Conservation (phyloP, 192 early-diverging fungal genomes). For the Backusella tarrabulga region DNA sequence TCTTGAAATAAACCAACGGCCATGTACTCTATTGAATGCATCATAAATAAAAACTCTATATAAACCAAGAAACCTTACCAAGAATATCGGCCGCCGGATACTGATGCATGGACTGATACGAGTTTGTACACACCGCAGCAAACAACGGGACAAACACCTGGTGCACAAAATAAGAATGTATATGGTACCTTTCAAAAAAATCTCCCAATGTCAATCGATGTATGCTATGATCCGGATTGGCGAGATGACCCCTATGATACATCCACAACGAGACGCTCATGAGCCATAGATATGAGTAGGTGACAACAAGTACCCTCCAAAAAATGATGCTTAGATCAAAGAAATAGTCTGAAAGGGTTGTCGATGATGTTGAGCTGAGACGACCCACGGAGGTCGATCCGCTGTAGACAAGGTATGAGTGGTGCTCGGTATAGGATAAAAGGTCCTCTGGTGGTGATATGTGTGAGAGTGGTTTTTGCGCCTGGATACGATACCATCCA, state of each 20-base stretch:
- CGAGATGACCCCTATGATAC: conserved; percentile 25
- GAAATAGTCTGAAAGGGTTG: neutral
- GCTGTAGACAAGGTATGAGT: conserved; percentile 27
- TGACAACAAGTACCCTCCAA: conserved; percentile 13
- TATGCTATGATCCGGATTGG: conserved; percentile 20
- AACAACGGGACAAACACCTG: conserved; percentile 35
- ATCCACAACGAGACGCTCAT: conserved; percentile 25
- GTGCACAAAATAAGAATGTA: conserved; percentile 32
- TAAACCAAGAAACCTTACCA: conserved; percentile 8
- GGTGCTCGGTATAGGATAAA: conserved; percentile 8
- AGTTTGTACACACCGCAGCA: conserved; percentile 37
- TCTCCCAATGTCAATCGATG: conserved; percentile 15
- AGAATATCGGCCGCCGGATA: conserved; percentile 36
- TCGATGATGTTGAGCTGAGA: neutral
- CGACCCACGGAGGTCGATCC: conserved; percentile 24
- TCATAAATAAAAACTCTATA: too few relatives aligned
- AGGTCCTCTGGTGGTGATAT: neutral
- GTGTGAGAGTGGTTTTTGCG: neutral
- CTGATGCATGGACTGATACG: conserved; percentile 28
- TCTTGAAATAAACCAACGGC: conserved; percentile 36
- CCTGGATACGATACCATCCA: conserved; percentile 32
- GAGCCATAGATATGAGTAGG: conserved; percentile 23
- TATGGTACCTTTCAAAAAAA: conserved; percentile 18
- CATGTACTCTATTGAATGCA: conserved; percentile 22
- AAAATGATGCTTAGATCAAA: neutral